Evolutionary conservation across 805 yeast species (phyloP).

Genomic region (Candida bentonensis): DNA sequence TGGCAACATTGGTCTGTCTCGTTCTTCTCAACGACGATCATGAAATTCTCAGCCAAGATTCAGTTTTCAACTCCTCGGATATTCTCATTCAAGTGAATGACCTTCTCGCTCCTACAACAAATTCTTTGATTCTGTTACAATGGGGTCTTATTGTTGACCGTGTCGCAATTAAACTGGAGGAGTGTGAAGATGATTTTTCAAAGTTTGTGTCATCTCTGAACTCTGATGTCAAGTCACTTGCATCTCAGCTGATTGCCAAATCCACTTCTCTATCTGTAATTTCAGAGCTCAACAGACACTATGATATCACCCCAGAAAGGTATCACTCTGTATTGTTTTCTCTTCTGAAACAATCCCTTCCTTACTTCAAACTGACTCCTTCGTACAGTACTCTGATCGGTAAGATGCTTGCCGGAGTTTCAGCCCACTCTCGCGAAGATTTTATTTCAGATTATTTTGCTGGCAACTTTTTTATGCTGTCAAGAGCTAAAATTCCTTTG

Average conservation of each 20-base stretch:
- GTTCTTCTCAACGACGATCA: neutral
- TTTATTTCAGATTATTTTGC: neutral
- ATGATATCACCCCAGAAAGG: neutral
- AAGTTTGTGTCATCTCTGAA: neutral
- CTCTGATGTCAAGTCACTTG: neutral
- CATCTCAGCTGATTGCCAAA: neutral
- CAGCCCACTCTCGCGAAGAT: neutral
- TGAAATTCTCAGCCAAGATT: neutral
- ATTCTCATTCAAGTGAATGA: neutral
- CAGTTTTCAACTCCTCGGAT: neutral
- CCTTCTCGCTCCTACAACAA: neutral
- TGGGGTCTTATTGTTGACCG: neutral
- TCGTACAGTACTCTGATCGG: neutral
- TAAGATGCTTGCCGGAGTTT: neutral
- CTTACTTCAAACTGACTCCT: neutral
- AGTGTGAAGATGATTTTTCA: neutral
- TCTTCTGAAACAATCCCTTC: neutral
- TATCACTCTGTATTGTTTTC: neutral
- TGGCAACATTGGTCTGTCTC: neutral
- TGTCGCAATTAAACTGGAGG: neutral
- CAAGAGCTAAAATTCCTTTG: neutral
- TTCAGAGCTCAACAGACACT: neutral
- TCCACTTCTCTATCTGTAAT: neutral
- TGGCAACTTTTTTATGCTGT: neutral
- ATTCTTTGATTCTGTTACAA: neutral